phyloP scores from a whole-genome alignment of 257 asterid genomes.

The Fraxinus quadrangulata region DNA sequence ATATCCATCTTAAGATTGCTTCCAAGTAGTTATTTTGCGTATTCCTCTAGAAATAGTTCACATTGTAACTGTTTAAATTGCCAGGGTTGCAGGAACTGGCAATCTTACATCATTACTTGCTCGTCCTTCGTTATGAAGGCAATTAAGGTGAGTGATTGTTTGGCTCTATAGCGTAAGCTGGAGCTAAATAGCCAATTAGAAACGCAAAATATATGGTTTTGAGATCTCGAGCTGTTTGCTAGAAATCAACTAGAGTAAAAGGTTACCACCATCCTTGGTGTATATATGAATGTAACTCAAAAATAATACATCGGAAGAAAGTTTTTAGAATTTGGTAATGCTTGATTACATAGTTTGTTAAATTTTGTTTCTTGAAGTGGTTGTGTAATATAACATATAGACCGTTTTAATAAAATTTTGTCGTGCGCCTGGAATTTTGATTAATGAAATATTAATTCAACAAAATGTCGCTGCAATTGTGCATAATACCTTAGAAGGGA shows the following conservation, averaged over 20 bases:
- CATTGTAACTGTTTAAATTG: background rate
- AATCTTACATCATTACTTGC: constrained; percentile 7
- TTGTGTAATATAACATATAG: background rate
- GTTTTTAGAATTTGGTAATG: background rate
- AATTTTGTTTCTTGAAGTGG: constrained; percentile 3
- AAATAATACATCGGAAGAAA: background rate
- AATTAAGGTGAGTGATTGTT: background rate
- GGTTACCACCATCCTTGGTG: background rate
- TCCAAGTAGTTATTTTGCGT: background rate
- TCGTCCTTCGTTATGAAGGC: background rate
- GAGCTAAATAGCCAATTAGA: background rate
- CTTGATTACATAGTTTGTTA: background rate
- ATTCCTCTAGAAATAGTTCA: background rate
- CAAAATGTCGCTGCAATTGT: too few species aligned
- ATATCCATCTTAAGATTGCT: background rate
- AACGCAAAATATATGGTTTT: background rate
- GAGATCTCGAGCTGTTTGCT: background rate
- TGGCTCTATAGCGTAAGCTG: constrained; percentile 9
- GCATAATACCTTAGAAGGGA: too few species aligned
- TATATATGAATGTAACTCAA: background rate
- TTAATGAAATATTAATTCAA: too few species aligned
- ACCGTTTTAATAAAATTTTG: background rate
- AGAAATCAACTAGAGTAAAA: background rate
- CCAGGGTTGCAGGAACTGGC: constrained; percentile 10
- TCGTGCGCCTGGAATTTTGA: background rate